Evolutionary conservation across 805 yeast genomes (phyloP).

Genomic region (Candida quercuum): DNA sequence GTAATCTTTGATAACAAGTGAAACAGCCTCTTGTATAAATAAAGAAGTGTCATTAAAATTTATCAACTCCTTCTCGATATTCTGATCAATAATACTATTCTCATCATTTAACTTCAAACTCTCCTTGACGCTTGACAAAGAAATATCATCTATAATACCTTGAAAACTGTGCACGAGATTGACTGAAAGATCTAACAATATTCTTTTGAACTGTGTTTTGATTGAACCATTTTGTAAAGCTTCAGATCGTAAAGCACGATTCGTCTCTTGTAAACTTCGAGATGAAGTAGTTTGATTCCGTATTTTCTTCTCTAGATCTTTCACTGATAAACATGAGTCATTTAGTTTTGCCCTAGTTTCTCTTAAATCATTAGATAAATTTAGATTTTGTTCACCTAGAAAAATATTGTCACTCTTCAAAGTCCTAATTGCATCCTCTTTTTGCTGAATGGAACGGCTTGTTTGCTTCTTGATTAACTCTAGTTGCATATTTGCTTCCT

Average conservation of each 20-base stretch:
- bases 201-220: slow-evolving; percentile 10
- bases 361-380: slow-evolving; percentile 1
- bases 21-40: slow-evolving; percentile 16
- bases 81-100: slow-evolving; percentile 1
- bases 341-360: slow-evolving; percentile 10
- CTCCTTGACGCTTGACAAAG: slow-evolving; percentile 9
- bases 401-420: slow-evolving; percentile 4
- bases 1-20: slow-evolving; percentile 11
- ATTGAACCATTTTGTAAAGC: slow-evolving; percentile 4
- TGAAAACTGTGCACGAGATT: slow-evolving; percentile 9
- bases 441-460: slow-evolving; percentile 4
- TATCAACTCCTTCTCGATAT: slow-evolving; percentile 2
- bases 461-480: background rate
- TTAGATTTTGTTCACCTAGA: background rate
- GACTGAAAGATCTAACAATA: slow-evolving; percentile 4
- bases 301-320: slow-evolving; percentile 3
- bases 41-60: slow-evolving; percentile 8
- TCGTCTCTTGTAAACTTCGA: slow-evolving; percentile 3
- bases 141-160: slow-evolving; percentile 13
- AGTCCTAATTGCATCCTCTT: slow-evolving; percentile 12
- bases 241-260: slow-evolving; percentile 9
- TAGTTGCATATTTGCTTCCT: background rate
- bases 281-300: slow-evolving; percentile 1
- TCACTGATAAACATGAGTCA: slow-evolving; percentile 5
- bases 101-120: slow-evolving; percentile 2